Percentiles rank a stretch among this genome's conserved stretches.
Conservation (phyloP, 2,329 filamentous ascomycete genomes). For the Achaetomium macrosporum region DNA sequence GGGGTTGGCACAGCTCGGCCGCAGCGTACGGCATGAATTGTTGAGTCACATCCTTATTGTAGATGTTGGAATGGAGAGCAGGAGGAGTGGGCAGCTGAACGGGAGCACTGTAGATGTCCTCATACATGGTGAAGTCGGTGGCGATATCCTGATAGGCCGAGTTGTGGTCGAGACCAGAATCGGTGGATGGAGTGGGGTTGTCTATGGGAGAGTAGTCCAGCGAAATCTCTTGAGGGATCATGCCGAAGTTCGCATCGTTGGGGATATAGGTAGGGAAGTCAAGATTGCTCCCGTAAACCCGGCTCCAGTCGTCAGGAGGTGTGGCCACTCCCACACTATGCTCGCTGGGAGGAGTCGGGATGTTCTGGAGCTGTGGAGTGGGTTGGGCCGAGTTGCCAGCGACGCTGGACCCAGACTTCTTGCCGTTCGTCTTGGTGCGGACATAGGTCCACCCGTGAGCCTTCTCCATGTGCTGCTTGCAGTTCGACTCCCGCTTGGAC, state of each 20-base stretch:
- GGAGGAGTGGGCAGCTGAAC: conserved; percentile 52
- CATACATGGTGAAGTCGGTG: conserved; percentile 55
- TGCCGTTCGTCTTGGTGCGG: conserved; percentile 77
- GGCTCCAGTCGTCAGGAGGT: conserved; percentile 46
- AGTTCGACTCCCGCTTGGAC: conserved; percentile 86
- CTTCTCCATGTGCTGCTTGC: conserved; percentile 85
- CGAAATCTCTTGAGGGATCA: conserved; percentile 38
- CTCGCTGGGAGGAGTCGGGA: conserved; percentile 58
- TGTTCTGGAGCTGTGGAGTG: conserved; percentile 54
- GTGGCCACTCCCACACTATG: conserved; percentile 51
- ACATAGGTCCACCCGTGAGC: conserved; percentile 68
- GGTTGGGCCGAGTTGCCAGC: conserved; percentile 42
- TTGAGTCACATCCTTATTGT: conserved; percentile 40
- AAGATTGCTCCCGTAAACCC: conserved; percentile 31
- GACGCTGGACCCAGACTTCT: conserved; percentile 42
- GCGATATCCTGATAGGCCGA: conserved; percentile 55
- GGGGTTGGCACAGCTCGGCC: conserved; percentile 37
- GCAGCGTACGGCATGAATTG: conserved; percentile 37
- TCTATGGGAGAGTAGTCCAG: conserved; percentile 42
- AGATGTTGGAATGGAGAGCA: conserved; percentile 38
- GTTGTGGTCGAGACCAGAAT: conserved; percentile 41
- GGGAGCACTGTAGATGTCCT: conserved; percentile 56
- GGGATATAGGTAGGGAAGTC: conserved; percentile 47
- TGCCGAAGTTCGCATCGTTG: conserved; percentile 41
- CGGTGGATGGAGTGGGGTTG: conserved; percentile 45